phyloP scores from a whole-genome alignment of 2,329 filamentous ascomycete genomes.

The Nemania serpens region DNA sequence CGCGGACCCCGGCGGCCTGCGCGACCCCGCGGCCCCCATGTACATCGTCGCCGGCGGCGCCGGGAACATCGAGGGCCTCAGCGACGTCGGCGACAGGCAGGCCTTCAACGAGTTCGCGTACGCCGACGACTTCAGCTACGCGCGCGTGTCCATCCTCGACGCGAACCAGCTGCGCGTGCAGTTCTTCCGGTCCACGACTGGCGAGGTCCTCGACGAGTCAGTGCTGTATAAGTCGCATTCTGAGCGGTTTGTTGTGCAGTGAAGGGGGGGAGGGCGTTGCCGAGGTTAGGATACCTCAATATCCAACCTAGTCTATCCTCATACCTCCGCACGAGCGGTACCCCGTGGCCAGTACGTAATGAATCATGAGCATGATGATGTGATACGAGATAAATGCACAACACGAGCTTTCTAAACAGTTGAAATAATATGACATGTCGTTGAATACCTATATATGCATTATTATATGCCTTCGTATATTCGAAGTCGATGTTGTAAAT shows the following conservation, averaged over 20 bases:
- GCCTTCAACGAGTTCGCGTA: slow-evolving; percentile 55
- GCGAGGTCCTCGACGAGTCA: slow-evolving; percentile 53
- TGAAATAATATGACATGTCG: too few relatives aligned
- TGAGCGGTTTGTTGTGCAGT: slow-evolving; percentile 51
- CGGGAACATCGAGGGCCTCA: slow-evolving; percentile 60
- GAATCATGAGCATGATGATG: too few relatives aligned
- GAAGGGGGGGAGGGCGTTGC: background rate
- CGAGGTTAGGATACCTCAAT: too few relatives aligned
- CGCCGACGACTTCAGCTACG: slow-evolving; percentile 58
- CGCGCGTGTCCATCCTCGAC: slow-evolving; percentile 52
- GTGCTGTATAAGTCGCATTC: slow-evolving; percentile 54
- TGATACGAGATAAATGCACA: too few relatives aligned
- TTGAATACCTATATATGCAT: too few relatives aligned
- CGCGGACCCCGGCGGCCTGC: slow-evolving; percentile 44
- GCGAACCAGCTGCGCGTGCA: slow-evolving; percentile 52
- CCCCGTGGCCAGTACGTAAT: too few relatives aligned
- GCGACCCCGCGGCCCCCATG: slow-evolving; percentile 51
- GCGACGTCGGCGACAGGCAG: slow-evolving; percentile 47
- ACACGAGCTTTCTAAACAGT: too few relatives aligned
- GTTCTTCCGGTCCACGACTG: slow-evolving; percentile 55
- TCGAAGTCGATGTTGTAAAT: too few relatives aligned
- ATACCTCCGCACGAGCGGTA: too few relatives aligned
- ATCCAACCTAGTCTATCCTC: too few relatives aligned
- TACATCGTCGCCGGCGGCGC: slow-evolving; percentile 61
- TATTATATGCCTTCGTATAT: too few relatives aligned